Percentiles rank a stretch among this genome's conserved stretches.
These are phyloP conservation scores for Neurospora sublineolata DNA, from an alignment of 495 filamentous ascomycete species.

Conservation along the genomic window DNA sequence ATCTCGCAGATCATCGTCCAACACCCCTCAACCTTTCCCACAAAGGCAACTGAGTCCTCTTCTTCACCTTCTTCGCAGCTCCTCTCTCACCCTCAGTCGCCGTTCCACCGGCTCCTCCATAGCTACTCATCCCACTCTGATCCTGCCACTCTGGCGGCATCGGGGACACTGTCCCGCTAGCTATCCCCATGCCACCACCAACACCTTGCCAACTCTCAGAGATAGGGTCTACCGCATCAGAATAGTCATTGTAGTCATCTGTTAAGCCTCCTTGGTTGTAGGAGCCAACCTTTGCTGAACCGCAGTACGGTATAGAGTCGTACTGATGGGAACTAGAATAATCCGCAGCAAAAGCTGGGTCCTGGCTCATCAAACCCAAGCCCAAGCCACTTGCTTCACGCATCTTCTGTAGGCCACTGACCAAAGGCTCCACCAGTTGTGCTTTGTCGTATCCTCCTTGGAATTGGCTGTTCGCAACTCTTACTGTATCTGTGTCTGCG, in stretches of 20 bases:
- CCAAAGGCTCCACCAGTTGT: conserved; percentile 16
- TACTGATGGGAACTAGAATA: neutral
- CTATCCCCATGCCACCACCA: neutral
- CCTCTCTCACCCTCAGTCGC: neutral
- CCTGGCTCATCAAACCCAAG: neutral
- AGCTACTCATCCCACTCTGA: neutral
- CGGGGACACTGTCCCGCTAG: neutral
- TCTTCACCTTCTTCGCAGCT: conserved; percentile 1
- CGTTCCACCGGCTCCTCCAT: neutral
- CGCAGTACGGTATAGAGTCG: neutral
- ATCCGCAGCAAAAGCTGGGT: neutral
- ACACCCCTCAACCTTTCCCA: conserved; percentile 14
- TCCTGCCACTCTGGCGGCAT: neutral
- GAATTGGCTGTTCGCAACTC: neutral
- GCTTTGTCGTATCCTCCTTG: neutral
- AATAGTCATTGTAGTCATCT: neutral
- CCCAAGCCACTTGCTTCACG: conserved; percentile 7
- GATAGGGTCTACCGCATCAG: neutral
- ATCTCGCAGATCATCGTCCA: conserved; percentile 5
- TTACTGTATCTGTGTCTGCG: neutral
- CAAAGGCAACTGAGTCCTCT: conserved; percentile 8
- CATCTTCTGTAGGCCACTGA: conserved; percentile 22
- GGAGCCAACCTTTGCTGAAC: neutral
- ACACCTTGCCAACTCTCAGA: neutral
- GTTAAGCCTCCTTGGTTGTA: neutral